Evolutionary conservation across 2,329 filamentous ascomycete species (phyloP).

Genomic region (Pestalotiopsis sp.): DNA sequence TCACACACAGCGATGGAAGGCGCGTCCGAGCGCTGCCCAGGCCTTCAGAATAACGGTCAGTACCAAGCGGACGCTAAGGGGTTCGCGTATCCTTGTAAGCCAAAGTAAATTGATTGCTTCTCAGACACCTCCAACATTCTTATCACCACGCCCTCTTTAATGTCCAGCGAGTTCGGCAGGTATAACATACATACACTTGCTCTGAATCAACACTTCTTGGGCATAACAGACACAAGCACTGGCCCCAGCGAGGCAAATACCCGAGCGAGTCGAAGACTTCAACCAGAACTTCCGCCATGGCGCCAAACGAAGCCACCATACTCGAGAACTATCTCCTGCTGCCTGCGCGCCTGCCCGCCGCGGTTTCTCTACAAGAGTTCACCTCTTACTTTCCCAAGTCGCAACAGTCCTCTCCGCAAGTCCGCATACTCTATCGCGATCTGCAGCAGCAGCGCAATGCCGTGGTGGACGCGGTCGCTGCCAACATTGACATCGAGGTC

Average conservation of each 20-base stretch:
- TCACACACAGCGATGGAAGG: background rate
- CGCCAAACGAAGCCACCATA: conserved; percentile 75
- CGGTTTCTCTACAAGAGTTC: conserved; percentile 77
- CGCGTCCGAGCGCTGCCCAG: conserved; percentile 9
- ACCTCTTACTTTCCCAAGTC: conserved; percentile 73
- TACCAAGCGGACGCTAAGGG: conserved; percentile 2
- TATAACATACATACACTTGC: background rate
- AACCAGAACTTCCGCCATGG: conserved; percentile 51
- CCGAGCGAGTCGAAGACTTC: background rate
- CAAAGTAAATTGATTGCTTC: conserved; percentile 4
- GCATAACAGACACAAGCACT: background rate
- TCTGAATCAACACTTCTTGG: background rate
- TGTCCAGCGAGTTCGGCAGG: too few relatives aligned
- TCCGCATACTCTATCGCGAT: conserved; percentile 76
- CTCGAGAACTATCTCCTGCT: conserved; percentile 78
- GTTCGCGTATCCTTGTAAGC: conserved; percentile 4
- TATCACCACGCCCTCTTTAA: background rate
- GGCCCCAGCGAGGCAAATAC: too few relatives aligned
- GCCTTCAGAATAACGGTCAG: background rate
- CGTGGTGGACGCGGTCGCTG: conserved; percentile 68
- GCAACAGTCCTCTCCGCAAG: conserved; percentile 66
- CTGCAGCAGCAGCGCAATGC: conserved; percentile 74
- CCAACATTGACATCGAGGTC: conserved; percentile 67
- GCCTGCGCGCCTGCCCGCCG: conserved; percentile 73
- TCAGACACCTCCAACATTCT: background rate